These are phyloP conservation scores for Solanum corneliomulleri DNA, from an alignment of 257 asterid species.

Conservation along the genomic window DNA sequence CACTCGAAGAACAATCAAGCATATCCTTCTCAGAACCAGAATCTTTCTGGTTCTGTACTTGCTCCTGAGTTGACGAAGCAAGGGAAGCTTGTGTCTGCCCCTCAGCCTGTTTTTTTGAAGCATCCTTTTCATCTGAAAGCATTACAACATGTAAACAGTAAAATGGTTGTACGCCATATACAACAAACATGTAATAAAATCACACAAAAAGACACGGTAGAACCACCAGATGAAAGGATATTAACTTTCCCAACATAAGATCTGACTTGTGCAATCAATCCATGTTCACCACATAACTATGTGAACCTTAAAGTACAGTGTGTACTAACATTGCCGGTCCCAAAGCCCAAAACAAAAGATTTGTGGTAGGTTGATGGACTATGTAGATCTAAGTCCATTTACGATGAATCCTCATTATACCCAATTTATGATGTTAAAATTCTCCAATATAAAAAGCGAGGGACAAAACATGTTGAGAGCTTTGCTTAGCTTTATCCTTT, in stretches of 20 bases:
- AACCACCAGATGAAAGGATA: background rate
- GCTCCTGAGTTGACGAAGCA: constrained; percentile 38
- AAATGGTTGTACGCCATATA: background rate
- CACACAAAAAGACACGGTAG: background rate
- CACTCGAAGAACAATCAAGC: constrained; percentile 16
- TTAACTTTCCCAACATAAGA: background rate
- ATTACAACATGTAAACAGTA: background rate
- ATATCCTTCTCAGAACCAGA: constrained; percentile 24
- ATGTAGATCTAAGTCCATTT: too few relatives aligned
- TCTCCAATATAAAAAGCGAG: too few relatives aligned
- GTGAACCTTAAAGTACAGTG: background rate
- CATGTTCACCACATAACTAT: background rate
- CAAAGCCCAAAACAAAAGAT: background rate
- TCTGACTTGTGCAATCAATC: background rate
- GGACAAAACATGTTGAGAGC: too few relatives aligned
- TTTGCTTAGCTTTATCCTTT: too few relatives aligned
- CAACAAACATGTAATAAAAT: background rate
- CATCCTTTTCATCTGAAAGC: constrained; percentile 41
- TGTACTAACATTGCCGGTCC: background rate
- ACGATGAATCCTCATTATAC: too few relatives aligned
- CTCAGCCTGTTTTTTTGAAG: constrained; percentile 34
- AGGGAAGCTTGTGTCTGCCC: constrained; percentile 30
- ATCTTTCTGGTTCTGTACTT: constrained; percentile 32
- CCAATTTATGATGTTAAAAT: too few relatives aligned
- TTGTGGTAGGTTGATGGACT: background rate